phyloP scores from a whole-genome alignment of 495 filamentous ascomycete species.

The Annulohypoxylon moriforme region DNA sequence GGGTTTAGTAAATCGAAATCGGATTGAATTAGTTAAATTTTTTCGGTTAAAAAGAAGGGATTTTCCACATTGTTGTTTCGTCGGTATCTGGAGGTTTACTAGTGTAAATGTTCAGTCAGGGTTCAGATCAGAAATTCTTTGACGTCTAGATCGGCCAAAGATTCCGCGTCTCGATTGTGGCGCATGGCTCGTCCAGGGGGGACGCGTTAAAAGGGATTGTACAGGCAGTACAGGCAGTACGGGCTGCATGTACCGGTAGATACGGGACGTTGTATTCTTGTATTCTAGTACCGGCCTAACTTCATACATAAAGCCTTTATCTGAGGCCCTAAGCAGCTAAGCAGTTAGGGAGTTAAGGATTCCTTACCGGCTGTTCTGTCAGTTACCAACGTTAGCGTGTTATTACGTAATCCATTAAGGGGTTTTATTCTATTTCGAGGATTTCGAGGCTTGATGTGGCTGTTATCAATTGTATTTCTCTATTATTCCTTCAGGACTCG shows the following conservation, averaged over 20 bases:
- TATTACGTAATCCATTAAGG: neutral
- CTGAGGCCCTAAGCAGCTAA: neutral
- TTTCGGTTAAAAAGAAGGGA: neutral
- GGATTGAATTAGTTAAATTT: neutral
- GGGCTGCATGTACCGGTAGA: no score
- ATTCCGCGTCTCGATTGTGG: slow-evolving; percentile 45
- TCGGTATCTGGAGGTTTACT: slow-evolving; percentile 36
- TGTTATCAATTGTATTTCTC: neutral
- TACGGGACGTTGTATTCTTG: neutral
- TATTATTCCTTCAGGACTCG: neutral
- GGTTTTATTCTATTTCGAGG: neutral
- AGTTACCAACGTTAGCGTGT: neutral
- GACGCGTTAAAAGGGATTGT: slow-evolving; percentile 25
- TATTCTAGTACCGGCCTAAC: neutral
- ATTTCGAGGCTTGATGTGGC: neutral
- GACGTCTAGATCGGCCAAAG: slow-evolving; percentile 43
- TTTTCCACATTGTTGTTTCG: slow-evolving; percentile 15
- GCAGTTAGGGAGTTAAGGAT: neutral
- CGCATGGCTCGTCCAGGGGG: slow-evolving; percentile 28
- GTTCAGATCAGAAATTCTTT: slow-evolving; percentile 46
- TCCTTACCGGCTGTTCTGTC: neutral
- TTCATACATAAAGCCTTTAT: neutral
- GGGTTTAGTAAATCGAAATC: neutral
- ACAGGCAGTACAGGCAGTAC: no score
- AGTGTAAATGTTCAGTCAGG: slow-evolving; percentile 31